Evolutionary conservation across 768 basidiomycete species (phyloP), one percentile per base, ranked within the genome.

Genomic region (Cystofilobasidium macerans): DNA sequence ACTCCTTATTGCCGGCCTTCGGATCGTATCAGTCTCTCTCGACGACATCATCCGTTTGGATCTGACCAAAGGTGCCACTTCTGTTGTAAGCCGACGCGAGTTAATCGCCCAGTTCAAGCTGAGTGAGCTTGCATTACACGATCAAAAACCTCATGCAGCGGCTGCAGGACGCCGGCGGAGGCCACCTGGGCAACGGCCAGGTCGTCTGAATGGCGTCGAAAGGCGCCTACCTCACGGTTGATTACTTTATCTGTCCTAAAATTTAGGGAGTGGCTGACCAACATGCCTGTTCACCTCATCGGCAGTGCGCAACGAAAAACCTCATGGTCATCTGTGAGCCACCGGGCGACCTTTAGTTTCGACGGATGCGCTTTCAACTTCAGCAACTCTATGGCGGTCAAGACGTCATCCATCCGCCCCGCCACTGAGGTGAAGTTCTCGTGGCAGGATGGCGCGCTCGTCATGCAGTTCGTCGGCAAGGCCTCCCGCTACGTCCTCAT

Each of bases 81-180:
- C 74, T 79, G 86, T 78, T 16, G 9, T 16, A 14, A 42, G 16
- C 4, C 82, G 85, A 36, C 78, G 89, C 68, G 89, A 92, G 76
- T 93, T 94, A 91, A 82, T 93, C 16, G 88, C 87, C 11, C 89
- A 92, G 73, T 92, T 90, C 80, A 90, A 86, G 74, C 79, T 94
- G 51, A 83, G 85, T 2, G 88, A 90, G 67, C 77, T 94, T 51
- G 87, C 84, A 24, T 83, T 77, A 0, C 76, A 82, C 0, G 86
- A 90, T 74, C 84, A 86, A 22, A 78, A 82, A 28, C n/a, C 72
- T 88, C 70, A 84, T 81, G 68, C 76, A 83, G 0, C 87, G 84
- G 71, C 73, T 93, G 63, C 82, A 83, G 71, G 84, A 88, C 70
- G 85, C 93, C 12, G 90, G 90, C 0, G 74, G 82, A 28, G 87